A percentile compares a stretch with the other conserved stretches of the same genome.
Evolutionary conservation across 2,329 filamentous ascomycete genomes (phyloP).

Genomic region (Aureobasidium sp.): DNA sequence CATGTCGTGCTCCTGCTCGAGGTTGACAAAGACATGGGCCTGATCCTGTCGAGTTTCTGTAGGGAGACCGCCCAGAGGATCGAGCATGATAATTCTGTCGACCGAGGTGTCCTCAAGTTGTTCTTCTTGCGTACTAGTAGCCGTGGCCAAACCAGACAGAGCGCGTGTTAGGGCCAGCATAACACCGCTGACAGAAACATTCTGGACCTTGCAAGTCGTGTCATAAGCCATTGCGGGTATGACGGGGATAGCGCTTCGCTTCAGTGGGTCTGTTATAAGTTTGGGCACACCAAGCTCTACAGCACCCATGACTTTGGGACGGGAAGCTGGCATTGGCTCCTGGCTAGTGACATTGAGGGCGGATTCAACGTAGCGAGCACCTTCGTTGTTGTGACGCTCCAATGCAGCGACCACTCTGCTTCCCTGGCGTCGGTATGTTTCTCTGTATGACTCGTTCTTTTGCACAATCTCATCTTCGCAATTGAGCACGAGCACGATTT

Average conservation of each 20-base stretch:
- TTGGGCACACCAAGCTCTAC: conserved; percentile 38
- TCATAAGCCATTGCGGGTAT: conserved; percentile 60
- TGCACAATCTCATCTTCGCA: conserved; percentile 39
- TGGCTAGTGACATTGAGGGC: conserved; percentile 34
- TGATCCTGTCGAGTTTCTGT: conserved; percentile 52
- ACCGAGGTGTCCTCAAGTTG: conserved; percentile 48
- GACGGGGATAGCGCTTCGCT: conserved; percentile 63
- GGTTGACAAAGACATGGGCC: conserved; percentile 81
- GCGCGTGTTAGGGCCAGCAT: conserved; percentile 71
- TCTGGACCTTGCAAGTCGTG: conserved; percentile 42
- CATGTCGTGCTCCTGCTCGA: conserved; percentile 77
- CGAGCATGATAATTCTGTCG: conserved; percentile 82
- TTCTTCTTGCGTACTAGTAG: neutral
- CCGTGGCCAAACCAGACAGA: conserved; percentile 56
- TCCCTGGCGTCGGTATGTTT: conserved; percentile 50
- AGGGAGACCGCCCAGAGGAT: conserved; percentile 80
- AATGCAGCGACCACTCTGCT: conserved; percentile 69
- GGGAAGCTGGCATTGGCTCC: conserved; percentile 25
- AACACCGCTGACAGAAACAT: conserved; percentile 54
- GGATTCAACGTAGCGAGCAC: conserved; percentile 62
- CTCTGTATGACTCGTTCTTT: conserved; percentile 7
- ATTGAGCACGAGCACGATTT: conserved; percentile 77
- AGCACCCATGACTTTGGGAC: conserved; percentile 29
- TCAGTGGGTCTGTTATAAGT: conserved; percentile 58
- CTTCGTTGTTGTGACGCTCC: conserved; percentile 59